Evolutionary conservation across 2,329 filamentous ascomycete species (phyloP), one percentile per base, ranked within the genome.

Genomic region (Colletotrichum sp.): DNA sequence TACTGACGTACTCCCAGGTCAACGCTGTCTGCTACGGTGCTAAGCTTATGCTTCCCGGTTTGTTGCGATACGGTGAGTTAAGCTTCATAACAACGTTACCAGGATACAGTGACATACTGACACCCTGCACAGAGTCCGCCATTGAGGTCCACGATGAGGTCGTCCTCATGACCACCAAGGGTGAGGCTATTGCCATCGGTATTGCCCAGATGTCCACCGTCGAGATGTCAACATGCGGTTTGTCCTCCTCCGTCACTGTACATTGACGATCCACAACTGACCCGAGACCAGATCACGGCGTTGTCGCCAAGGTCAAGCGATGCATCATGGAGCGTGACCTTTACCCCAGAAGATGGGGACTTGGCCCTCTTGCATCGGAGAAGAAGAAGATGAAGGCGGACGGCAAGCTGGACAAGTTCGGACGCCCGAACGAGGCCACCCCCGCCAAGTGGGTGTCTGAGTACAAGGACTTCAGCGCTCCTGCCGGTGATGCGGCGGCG

Each of bases 381-480:
- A 99, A 99, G 93, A 99, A 99, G 94, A 98, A 99, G 92, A 93
- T 99, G 90, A 99, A 99, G 93, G 95, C 96, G 69, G 95, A 95
- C 80, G 97, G 97, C 86, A 98, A 98, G 89, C 94, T 99, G 76
- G 97, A 99, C 90, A 99, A 99, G 93, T 99, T 93, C 81, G 97
- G 97, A 80, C 94, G 96, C 75, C 87, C 95, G 81, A 99, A 99
- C 86, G 96, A 98, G 85, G 92, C 93, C 79, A 99, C 97, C 7
- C 97, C 97, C 30, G 93, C 96, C 81, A 95, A 97, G 87, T 99
- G 97, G 97, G 96, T 95, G 80, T 88, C 91, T 48, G 94, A 95
- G 80, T 99, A 99, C 91, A 96, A 96, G 87, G 97, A 99, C 88
- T 98, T 93, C 88, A 90, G 91, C 55, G 88, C 90, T 18, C 85